phyloP scores from a whole-genome alignment of 2,329 filamentous ascomycete species.

The Penicillium janthinellum region DNA sequence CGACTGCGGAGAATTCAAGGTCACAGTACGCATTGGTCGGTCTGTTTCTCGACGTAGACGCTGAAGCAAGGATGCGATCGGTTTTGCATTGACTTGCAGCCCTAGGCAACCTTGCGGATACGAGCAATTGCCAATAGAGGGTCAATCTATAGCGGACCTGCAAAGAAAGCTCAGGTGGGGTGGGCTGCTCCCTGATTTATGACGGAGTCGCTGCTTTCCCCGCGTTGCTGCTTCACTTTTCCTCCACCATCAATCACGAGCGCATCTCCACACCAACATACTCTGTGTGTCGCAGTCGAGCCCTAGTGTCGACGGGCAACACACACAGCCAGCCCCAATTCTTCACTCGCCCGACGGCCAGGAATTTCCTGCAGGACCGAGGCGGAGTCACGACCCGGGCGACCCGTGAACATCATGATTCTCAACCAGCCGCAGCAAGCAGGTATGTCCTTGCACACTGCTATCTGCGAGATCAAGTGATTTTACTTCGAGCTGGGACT shows the following conservation, averaged over 20 bases:
- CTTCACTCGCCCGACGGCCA: neutral
- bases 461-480: neutral
- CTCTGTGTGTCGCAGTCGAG: neutral
- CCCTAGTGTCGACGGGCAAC: neutral
- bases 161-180: constrained; percentile 10
- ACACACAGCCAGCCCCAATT: neutral
- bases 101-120: neutral
- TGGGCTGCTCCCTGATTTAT: constrained; percentile 4
- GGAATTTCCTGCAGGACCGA: neutral
- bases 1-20: neutral
- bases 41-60: neutral
- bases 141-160: neutral
- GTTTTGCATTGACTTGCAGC: neutral
- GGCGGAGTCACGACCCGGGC: neutral
- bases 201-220: constrained; percentile 12
- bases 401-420: constrained; percentile 25
- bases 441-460: constrained; percentile 23
- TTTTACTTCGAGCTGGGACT: neutral
- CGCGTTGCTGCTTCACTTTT: constrained; percentile 13
- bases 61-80: neutral
- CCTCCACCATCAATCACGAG: neutral
- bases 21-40: neutral
- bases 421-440: constrained; percentile 28
- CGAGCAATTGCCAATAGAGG: neutral
- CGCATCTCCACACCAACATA: neutral